These are phyloP conservation scores for Alternaria triticimaculans DNA, from an alignment of 2,329 filamentous ascomycete species.

Conservation along the genomic window DNA sequence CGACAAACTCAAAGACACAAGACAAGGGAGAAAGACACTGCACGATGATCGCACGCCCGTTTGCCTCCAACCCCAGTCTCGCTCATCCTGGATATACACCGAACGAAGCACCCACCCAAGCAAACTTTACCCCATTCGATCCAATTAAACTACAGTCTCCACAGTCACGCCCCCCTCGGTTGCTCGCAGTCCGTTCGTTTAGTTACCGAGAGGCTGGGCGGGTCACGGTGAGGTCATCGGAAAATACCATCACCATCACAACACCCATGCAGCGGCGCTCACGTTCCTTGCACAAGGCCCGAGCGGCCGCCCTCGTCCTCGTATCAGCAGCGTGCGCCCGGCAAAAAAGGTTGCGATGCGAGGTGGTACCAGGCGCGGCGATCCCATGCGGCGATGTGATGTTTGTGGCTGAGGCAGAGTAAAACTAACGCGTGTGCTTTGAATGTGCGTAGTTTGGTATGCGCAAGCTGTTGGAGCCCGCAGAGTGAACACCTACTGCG, in stretches of 20 bases:
- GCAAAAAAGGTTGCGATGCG: neutral
- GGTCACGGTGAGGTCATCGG: constrained; percentile 14
- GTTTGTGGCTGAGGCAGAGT: neutral
- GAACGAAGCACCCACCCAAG: neutral
- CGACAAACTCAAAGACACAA: neutral
- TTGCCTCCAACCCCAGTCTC: constrained; percentile 15
- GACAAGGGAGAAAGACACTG: neutral
- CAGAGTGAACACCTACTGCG: neutral
- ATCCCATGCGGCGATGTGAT: neutral
- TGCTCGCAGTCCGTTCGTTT: neutral
- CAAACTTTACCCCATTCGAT: constrained; percentile 1
- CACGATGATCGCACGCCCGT: constrained; percentile 16
- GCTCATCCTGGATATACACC: neutral
- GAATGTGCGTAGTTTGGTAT: too few relatives aligned
- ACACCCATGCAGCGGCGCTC: neutral
- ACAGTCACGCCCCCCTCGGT: neutral
- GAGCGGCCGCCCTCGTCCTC: neutral
- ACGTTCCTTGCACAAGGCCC: constrained; percentile 6
- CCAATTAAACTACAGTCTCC: constrained; percentile 3
- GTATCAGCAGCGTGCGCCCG: neutral
- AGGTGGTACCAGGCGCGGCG: neutral
- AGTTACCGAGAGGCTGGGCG: neutral
- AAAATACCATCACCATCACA: neutral
- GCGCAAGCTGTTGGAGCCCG: neutral
- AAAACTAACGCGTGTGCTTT: neutral